phyloP scores from a whole-genome alignment of 2,329 filamentous ascomycete species.

The Penicillium aurantiogriseum region DNA sequence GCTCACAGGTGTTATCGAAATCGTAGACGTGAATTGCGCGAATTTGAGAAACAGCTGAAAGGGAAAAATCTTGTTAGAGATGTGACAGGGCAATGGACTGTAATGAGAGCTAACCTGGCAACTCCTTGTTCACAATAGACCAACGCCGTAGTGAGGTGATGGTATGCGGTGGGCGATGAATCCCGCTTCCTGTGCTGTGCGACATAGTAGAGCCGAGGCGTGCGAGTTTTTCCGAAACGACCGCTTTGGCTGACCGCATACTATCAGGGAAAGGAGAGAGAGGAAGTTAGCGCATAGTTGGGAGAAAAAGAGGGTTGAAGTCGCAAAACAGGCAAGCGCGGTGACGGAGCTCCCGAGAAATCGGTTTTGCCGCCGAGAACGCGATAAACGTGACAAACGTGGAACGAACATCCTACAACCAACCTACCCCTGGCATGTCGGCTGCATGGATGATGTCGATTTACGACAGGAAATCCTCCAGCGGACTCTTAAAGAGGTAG shows the following conservation, averaged over 20 bases:
- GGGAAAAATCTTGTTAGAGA: neutral
- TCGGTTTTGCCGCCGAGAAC: slow-evolving; percentile 18
- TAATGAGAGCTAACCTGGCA: slow-evolving; percentile 58
- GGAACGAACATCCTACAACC: neutral
- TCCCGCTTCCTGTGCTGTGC: slow-evolving; percentile 13
- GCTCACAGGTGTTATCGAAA: slow-evolving; percentile 89
- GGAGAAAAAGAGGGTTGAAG: neutral
- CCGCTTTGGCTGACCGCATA: slow-evolving; percentile 39
- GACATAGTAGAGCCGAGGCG: slow-evolving; percentile 28
- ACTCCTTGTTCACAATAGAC: slow-evolving; percentile 72
- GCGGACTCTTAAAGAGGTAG: slow-evolving; percentile 47
- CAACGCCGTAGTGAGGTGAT: slow-evolving; percentile 76
- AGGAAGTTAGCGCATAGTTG: neutral
- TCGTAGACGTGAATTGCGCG: slow-evolving; percentile 89
- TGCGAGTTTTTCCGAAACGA: slow-evolving; percentile 32
- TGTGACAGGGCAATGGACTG: neutral
- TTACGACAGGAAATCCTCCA: slow-evolving; percentile 46
- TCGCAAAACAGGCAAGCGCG: neutral
- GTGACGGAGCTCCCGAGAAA: slow-evolving; percentile 1
- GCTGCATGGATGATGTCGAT: slow-evolving; percentile 36
- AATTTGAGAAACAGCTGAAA: slow-evolving; percentile 62
- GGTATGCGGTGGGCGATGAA: slow-evolving; percentile 47
- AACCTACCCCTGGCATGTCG: slow-evolving; percentile 31
- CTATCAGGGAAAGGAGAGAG: neutral
- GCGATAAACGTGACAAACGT: slow-evolving; percentile 2